Evolutionary conservation across 495 filamentous ascomycete species (phyloP).

Genomic region (Hypoxylon fuscum): DNA sequence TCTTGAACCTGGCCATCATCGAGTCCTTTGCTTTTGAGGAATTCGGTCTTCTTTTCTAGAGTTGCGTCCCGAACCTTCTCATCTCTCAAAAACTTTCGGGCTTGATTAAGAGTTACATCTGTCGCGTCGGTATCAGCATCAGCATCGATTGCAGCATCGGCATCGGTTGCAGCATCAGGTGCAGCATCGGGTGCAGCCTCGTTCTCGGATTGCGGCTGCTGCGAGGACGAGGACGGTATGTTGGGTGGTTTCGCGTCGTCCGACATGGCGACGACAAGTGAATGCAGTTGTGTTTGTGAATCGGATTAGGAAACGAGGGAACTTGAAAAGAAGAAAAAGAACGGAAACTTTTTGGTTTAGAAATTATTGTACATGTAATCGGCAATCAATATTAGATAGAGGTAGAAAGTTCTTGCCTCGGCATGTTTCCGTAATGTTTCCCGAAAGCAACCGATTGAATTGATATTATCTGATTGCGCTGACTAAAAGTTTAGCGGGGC

Average conservation of each 20-base stretch:
- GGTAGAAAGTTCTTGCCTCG: no score
- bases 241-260: constrained; percentile 24
- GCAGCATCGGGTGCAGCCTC: constrained; percentile 22
- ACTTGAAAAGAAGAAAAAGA: constrained; percentile 4
- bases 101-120: constrained; percentile 68
- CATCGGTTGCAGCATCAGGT: no score
- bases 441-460: no score
- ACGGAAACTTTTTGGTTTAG: background rate
- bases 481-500: background rate
- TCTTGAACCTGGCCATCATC: constrained; percentile 70
- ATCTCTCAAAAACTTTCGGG: constrained; percentile 81
- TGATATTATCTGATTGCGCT: no score
- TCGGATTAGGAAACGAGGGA: no score
- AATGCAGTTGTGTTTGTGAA: no score
- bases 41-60: constrained; percentile 76
- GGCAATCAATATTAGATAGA: no score
- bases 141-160: no score
- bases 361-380: no score
- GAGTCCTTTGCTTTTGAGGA: constrained; percentile 83
- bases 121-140: constrained; percentile 32
- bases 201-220: constrained; percentile 23
- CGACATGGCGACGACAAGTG: constrained; percentile 15
- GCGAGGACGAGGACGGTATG: constrained; percentile 39
- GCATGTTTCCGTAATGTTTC: no score
- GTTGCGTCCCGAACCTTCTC: constrained; percentile 75